A percentile compares a stretch with the other conserved stretches of the same genome.
Conservation (phyloP, 2,329 filamentous ascomycete genomes). For the Alternaria brassicicola region DNA sequence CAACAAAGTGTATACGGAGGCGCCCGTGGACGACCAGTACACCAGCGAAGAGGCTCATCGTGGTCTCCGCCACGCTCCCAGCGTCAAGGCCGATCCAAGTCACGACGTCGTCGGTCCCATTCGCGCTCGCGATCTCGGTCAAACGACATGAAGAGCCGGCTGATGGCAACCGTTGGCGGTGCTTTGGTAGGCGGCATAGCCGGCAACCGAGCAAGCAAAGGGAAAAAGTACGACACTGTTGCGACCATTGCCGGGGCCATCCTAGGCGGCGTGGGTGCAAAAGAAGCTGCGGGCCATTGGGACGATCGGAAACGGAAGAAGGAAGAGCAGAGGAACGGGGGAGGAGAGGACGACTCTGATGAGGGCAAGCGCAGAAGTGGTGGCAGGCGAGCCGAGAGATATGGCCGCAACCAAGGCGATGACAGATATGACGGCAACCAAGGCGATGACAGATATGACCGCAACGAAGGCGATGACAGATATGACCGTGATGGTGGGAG, state of each 20-base stretch:
- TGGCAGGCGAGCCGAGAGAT: background rate
- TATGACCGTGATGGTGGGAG: conserved; percentile 1
- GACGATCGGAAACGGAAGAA: conserved; percentile 18
- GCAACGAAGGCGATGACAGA: conserved; percentile 5
- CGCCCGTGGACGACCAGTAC: conserved; percentile 20
- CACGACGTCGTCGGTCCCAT: conserved; percentile 21
- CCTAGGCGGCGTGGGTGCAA: conserved; percentile 42
- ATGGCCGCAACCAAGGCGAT: background rate
- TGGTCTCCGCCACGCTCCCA: conserved; percentile 38
- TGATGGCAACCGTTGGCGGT: conserved; percentile 38
- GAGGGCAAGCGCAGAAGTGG: background rate
- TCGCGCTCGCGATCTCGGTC: conserved; percentile 35
- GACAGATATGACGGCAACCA: conserved; percentile 10
- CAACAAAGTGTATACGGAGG: conserved; percentile 2
- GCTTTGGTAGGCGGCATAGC: conserved; percentile 44
- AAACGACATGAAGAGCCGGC: conserved; percentile 28
- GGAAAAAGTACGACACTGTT: conserved; percentile 37
- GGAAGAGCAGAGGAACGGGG: conserved; percentile 8
- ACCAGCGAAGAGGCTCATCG: conserved; percentile 31
- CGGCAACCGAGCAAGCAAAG: conserved; percentile 31
- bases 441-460: background rate
- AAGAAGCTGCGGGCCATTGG: conserved; percentile 35
- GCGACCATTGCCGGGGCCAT: conserved; percentile 45
- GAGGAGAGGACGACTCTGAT: conserved; percentile 17
- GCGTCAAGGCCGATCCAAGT: conserved; percentile 13